Evolutionary conservation across 257 asterid species (phyloP), one percentile per base, ranked within the genome.

Genomic region (Nyctanthes arbortristis): DNA sequence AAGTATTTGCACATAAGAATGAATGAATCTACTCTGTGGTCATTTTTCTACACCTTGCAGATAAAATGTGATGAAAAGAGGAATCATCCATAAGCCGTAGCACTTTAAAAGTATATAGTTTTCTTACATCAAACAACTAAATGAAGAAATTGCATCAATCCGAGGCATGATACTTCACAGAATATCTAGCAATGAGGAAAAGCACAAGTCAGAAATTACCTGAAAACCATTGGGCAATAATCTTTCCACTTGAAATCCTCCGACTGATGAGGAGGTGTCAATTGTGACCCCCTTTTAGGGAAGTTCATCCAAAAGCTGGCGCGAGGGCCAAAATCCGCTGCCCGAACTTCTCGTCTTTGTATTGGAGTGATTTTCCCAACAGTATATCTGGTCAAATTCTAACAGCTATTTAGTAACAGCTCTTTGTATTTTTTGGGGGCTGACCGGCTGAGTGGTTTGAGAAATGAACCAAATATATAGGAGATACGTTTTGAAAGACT

Each of bases 221-320:
- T 89, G 90, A 91, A 91, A 79, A 94, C 97, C 96, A 94, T 88
- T 35, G 99, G 99, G 83, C 99, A 91, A 63, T 94, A 94, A 79
- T 89, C 96, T 81, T 94, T 94, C 99, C 99, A 94, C 85, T 79
- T 91, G 85, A 94, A 94, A 88, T 89, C 97, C 29, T 91, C 97
- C 8, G 99, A 94, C 72, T 84, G 95, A 72, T 91, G 99, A 27
- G 87, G 68, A 49, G 99, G 99, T 56, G 99, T 91, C 80, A 89
- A 69, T 64, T 91, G 96, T 56, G 97, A 94, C 24, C 99, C 99
- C 66, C 71, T 90, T 70, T 83, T 89, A 16, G 97, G 99, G 74
- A 94, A 94, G 65, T 82, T 78, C 99, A 94, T 94, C 97, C 96
- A 94, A 77, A 94, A 89, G 87, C 90, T 87, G 66, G 99, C 99